Evolutionary conservation across 2,329 filamentous ascomycete genomes (phyloP), one percentile per base, ranked within the genome.

Genomic region (Cladophialophora yegresii): DNA sequence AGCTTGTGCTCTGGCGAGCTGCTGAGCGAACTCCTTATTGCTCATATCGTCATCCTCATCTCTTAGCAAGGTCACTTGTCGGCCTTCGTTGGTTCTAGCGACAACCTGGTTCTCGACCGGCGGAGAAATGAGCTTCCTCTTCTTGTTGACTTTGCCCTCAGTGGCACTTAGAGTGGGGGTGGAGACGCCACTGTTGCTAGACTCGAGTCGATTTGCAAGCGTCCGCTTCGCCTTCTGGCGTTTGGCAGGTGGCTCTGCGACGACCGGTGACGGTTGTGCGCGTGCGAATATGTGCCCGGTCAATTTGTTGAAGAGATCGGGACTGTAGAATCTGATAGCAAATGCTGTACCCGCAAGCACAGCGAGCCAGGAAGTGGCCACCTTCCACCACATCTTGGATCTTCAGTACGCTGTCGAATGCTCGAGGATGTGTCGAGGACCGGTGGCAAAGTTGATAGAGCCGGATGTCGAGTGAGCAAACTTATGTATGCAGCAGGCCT

Each of bases 21-120:
- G 88, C 72, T 85, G 85, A 33, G 91, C 91, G 75, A 95, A 93
- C 70, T 92, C 89, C 72, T 84, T 85, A 75, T 89, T 89, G 73
- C 88, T 87, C 62, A 87, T 81, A 51, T 84, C 84, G 64, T 89
- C 86, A 63, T 89, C 77, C 63, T 81, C 84, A 63, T 81, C 76
- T 69, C 53, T 73, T 69, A 57, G 70, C 65, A 67, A 55, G n/a
- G 56, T 54, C 26, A 57, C 60, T 36, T 58, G 32, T 30, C 74
- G 73, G 20, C 71, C 71, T 28, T 72, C 69, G 10, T 72, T 73
- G 58, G 74, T 73, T 58, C 76, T 56, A 23, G 63, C 49, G 22
- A 65, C 69, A 32, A 71, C 73, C 43, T 74, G 73, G 22, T 77
- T 73, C 54, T 71, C 71, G 23, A 72, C 68, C 4, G 74, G 70